Base-by-base conservation (phyloP, 1,139 yeast genomes). In the Hyphopichia burtonii region DNA sequence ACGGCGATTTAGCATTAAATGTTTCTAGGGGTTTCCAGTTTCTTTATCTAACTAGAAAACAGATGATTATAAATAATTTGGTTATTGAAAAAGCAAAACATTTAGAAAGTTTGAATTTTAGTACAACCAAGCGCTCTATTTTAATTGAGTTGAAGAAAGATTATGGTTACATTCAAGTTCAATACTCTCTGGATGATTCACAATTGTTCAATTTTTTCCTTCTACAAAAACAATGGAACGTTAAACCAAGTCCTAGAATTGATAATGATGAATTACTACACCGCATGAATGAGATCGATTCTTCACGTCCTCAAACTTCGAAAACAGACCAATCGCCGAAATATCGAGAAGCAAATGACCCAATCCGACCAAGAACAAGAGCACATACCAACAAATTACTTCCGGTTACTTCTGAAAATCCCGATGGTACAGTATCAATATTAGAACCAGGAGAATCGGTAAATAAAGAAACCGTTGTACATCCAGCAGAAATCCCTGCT, bases 401-500 rank as follows among this genome's bases (percentile, higher is more conserved):
- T 36, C 32, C 41, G 7, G 18, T 30, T 16, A 33, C 32, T 11
- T 18, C 17, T 12, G 19, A 15, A 18, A 41, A 36, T 30, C 31
- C 6, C 11, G 34, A 36, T 12, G 37, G 33, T 30, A 19, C 28
- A 28, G 14, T 34, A 17, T n/a, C 44, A 36, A n/a, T 20, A 15
- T 9, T 14, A 17, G 28, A 34, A 31, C 35, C 41, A 4, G 19
- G 31, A 27, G 41, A 34, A 2, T 27, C 12, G 19, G 35, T 39
- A 17, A 20, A 41, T 16, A 14, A 34, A 5, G 27, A 23, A 11
- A 31, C 31, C 12, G 37, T 17, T 31, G 27, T 25, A 40, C 41
- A 19, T 23, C 44, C 46, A 2, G 39, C 42, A 31, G 59, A 54
- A 38, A 43, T 18, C 4, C 67, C 67, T 3, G 59, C 61, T 3